phyloP scores from a whole-genome alignment of 352 stramenopile species.

The Pythium pyrilobum region DNA sequence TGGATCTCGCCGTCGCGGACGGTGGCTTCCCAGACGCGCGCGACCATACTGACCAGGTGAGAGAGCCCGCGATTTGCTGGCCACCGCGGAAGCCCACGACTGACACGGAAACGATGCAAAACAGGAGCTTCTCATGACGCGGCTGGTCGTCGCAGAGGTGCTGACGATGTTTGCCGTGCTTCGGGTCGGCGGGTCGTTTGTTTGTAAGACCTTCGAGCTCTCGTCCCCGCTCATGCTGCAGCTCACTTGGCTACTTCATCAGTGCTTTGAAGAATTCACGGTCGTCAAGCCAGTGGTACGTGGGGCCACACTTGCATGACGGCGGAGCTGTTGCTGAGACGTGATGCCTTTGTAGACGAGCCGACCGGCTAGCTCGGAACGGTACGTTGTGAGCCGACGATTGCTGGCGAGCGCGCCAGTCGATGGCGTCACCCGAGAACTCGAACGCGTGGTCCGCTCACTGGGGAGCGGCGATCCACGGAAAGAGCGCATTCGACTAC shows the following conservation, averaged over 20 bases:
- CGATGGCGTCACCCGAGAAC: background rate
- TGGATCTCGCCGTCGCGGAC: constrained; percentile 61
- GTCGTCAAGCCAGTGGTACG: constrained; percentile 68
- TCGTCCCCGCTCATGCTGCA: constrained; percentile 50
- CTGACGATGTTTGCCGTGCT: constrained; percentile 58
- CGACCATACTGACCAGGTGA: constrained; percentile 53
- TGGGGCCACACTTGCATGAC: background rate
- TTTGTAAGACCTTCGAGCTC: constrained; percentile 82
- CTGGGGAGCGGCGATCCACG: background rate
- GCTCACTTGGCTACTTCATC: constrained; percentile 58
- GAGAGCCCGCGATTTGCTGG: too few relatives aligned
- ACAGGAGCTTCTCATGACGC: constrained; percentile 61
- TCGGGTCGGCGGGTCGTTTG: constrained; percentile 40
- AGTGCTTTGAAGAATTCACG: constrained; percentile 50
- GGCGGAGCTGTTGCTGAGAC: too few relatives aligned
- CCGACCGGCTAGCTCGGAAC: constrained; percentile 73
- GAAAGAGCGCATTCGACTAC: background rate
- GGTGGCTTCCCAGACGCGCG: constrained; percentile 69
- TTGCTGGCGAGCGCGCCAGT: constrained; percentile 13
- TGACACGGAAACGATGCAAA: too few relatives aligned
- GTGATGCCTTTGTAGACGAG: constrained; percentile 37
- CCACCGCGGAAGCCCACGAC: background rate
- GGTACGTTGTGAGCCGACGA: constrained; percentile 48
- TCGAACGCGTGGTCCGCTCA: background rate
- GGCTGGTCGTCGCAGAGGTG: constrained; percentile 51